Evolutionary conservation across 345 rosid species (phyloP), one percentile per base, ranked within the genome.

Genomic region (Geranium rotundifolium): DNA sequence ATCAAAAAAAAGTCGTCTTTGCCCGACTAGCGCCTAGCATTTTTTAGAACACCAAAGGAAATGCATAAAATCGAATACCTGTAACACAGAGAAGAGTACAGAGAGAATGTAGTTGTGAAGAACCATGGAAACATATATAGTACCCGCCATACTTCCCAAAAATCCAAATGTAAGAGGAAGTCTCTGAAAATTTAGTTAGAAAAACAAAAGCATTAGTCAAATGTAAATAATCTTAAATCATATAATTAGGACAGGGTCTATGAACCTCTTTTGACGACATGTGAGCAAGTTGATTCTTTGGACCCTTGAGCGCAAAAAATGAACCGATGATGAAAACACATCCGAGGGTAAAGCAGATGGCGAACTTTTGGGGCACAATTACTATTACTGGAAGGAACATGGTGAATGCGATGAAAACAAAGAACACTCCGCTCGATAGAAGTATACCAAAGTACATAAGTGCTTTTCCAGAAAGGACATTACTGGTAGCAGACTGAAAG

Each of bases 371-470:
- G 20, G 99, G 96, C 86, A 88, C 77, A 64, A 93, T 57, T 59
- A 90, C 99, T 84, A 90, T 89, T 67, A 90, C 82, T 0, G 99
- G 97, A 62, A 93, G 99, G 74, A 93, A 93, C 89, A 90, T 85
- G 64, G 96, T 84, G 67, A 93, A 89, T 60, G 96, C 89, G 7
- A 90, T 79, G 72, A 93, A 85, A 49, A 90, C 68, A 64, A 90
- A 90, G 82, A 90, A 93, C 49, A 86, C 83, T 9, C 99, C 96
- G 29, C 84, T 78, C 0, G 89, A 91, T 46, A 93, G 84, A 61
- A 93, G 70, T 61, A 90, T 67, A 56, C 95, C 95, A 52, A 93
- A 93, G 57, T 90, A 93, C 85, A 90, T 66, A 16, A 93, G 80
- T 3, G 97, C 72, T 77, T 80, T 90, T 65, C 96, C 99, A 9